Base-by-base conservation (phyloP, 805 yeast species). In the Myxozyma neglecta region DNA sequence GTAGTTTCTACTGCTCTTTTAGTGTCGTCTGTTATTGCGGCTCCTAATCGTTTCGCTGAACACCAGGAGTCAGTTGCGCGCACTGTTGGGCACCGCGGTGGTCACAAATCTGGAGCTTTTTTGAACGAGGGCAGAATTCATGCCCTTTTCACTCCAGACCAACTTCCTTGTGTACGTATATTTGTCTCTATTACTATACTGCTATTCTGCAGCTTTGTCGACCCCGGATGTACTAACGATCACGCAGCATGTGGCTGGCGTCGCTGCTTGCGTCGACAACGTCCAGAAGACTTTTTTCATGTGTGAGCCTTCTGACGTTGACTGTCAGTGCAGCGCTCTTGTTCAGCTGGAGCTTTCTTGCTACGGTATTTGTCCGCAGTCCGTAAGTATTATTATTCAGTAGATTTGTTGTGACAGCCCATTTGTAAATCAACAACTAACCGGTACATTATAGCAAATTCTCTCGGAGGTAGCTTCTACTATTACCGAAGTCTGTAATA, bases 291-390 rank as follows among this genome's bases (percentile, higher is more conserved):
- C 53, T 11, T 61, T 63, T 36, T 63, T 63, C 35, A 48, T 47
- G 11, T 63, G 67, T 47, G 40, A 35, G 18, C 53, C 57, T 2
- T 13, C 45, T n/a, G 61, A 61, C 47, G 44, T 49, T 20, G 66
- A 63, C 45, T 63, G 67, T 37, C 67, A 63, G 46, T 63, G 67
- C 40, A 63, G 49, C 7, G 57, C 67, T 3, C 49, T 63, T 9
- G 53, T 56, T 18, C 66, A 63, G 58, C 65, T 63, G 16, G 67
- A 63, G 58, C 49, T 61, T 34, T 57, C 65, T 16, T 63, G 67
- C 58, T 63, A 63, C 39, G 67, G 67, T 18, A 63, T 63, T 32
- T 63, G 67, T 45, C 67, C 67, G 5, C 56, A 63, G 54, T 61
- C 66, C 39, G 65, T 58, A 32, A 39, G 65, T 61, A 4, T 18